These are phyloP conservation scores for Eimeria maxima DNA, from an alignment of 169 alveolate genomes.

Conservation along the genomic window DNA sequence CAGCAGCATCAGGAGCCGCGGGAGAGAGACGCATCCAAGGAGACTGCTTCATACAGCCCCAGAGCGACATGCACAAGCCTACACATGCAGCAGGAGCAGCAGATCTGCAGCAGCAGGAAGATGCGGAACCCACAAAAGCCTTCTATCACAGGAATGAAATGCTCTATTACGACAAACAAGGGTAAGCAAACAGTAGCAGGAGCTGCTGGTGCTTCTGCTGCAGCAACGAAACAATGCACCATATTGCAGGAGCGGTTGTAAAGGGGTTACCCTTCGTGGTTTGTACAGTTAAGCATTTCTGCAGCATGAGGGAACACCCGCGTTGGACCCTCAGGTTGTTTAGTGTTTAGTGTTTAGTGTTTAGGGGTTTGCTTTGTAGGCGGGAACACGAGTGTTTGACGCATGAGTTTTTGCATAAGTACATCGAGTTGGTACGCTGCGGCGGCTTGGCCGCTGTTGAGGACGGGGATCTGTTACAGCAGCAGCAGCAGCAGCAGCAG, in stretches of 20 bases:
- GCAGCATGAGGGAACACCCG: slow-evolving; percentile 54
- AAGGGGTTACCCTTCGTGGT: not conserved
- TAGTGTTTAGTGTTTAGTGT: slow-evolving; percentile 47
- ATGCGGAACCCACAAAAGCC: slow-evolving; percentile 39
- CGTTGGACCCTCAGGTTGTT: not conserved
- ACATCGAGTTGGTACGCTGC: slow-evolving; percentile 24
- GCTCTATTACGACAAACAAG: slow-evolving; percentile 70
- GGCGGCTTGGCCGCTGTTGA: slow-evolving; percentile 28
- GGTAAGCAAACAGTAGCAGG: slow-evolving; percentile 57
- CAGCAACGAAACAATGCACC: not conserved
- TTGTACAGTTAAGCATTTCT: not conserved
- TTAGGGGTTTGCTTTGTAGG: slow-evolving; percentile 7
- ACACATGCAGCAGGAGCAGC: not conserved
- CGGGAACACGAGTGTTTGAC: slow-evolving; percentile 74
- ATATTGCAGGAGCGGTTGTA: not conserved
- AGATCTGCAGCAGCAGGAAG: slow-evolving; percentile 16
- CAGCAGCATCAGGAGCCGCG: slow-evolving; percentile 15
- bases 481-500: slow-evolving; percentile 20
- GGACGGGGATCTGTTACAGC: slow-evolving; percentile 5
- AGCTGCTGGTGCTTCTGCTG: not conserved
- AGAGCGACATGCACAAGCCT: slow-evolving; percentile 63
- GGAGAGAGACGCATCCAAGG: not conserved
- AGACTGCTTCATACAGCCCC: slow-evolving; percentile 73
- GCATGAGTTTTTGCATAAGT: slow-evolving; percentile 52
- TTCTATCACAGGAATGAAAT: slow-evolving; percentile 67